These are phyloP conservation scores for Prunus yedoensis DNA, from an alignment of 331 rosid genomes.

Conservation along the genomic window DNA sequence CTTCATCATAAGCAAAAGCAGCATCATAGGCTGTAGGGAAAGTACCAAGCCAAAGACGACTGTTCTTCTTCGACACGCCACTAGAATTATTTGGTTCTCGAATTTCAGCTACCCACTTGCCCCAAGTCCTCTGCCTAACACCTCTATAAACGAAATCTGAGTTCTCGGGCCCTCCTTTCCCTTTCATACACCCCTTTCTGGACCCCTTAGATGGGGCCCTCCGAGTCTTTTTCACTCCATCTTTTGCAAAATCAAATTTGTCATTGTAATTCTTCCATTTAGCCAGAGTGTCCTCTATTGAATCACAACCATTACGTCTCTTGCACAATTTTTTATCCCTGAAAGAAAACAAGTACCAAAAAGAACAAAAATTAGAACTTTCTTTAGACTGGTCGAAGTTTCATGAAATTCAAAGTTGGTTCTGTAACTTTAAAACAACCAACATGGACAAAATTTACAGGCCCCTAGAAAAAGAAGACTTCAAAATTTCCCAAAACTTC, in stretches of 20 bases:
- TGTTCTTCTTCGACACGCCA: slow-evolving; percentile 31
- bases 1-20: slow-evolving; percentile 81
- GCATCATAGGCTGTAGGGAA: slow-evolving; percentile 73
- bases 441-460: no score
- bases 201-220: slow-evolving; percentile 68
- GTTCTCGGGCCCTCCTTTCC: slow-evolving; percentile 95
- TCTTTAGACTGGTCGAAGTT: no score
- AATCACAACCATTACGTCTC: no score
- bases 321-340: no score
- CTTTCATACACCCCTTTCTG: slow-evolving; percentile 82
- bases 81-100: slow-evolving; percentile 51
- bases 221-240: slow-evolving; percentile 32
- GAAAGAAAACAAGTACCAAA: no score
- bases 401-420: no score
- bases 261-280: no score
- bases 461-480: no score
- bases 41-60: slow-evolving; percentile 89
- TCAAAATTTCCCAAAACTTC: no score
- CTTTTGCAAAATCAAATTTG: slow-evolving; percentile 23
- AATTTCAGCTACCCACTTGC: slow-evolving; percentile 93
- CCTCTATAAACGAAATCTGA: slow-evolving; percentile 69
- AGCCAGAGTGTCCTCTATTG: no score
- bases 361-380: no score
- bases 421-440: no score
- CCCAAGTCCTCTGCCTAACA: slow-evolving; percentile 93